Conservation (phyloP, 805 yeast species). For the Schizosaccharomyces pombe region DNA sequence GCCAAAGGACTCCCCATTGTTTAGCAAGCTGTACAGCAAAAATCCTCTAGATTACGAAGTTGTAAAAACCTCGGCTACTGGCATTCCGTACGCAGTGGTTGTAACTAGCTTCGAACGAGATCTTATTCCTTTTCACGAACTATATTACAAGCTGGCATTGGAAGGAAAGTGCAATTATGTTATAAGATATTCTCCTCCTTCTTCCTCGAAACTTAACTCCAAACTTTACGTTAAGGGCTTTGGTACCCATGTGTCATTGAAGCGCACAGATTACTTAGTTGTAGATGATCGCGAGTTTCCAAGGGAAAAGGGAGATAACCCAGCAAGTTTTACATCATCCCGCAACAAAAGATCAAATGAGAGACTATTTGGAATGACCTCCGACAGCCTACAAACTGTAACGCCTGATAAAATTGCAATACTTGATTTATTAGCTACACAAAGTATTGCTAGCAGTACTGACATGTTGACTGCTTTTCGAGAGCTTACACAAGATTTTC, state of each 20-base stretch:
- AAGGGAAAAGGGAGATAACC: neutral
- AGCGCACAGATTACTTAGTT: constrained; percentile 42
- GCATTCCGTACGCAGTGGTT: neutral
- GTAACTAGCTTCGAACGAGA: neutral
- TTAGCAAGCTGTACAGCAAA: neutral
- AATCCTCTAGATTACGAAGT: neutral
- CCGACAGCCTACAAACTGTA: constrained; percentile 7
- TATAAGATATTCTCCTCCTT: neutral
- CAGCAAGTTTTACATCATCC: neutral
- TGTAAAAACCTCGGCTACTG: neutral
- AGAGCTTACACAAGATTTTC: constrained; percentile 27
- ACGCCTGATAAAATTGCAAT: constrained; percentile 10
- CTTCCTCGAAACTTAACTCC: neutral
- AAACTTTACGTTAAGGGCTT: constrained; percentile 24
- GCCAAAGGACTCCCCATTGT: neutral
- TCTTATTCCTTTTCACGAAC: neutral
- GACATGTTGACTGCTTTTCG: constrained; percentile 20
- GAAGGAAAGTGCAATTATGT: neutral
- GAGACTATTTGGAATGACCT: neutral
- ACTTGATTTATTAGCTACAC: constrained; percentile 13
- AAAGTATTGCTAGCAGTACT: constrained; percentile 16
- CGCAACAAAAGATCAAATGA: neutral
- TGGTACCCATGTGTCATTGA: constrained; percentile 40
- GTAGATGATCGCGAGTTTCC: constrained; percentile 31
- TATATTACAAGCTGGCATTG: neutral